Percentiles rank a stretch among this genome's conserved stretches.
Evolutionary conservation across 306 rosid genomes (phyloP).

Genomic region (Malus sylvestris): DNA sequence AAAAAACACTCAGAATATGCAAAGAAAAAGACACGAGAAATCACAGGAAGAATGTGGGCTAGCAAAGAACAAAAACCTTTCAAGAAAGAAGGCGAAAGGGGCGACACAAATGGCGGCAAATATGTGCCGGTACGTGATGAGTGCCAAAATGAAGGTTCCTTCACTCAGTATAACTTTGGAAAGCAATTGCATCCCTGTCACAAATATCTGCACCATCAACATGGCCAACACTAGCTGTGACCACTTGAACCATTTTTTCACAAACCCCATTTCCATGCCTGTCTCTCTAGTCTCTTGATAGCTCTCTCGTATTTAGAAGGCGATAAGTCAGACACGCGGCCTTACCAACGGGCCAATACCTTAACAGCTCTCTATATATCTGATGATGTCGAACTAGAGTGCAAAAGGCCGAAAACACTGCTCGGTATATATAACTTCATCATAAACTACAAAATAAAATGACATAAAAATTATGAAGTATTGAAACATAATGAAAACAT

Average conservation of each 20-base stretch:
- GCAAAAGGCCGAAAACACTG: no score
- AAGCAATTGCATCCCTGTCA: slow-evolving; percentile 47
- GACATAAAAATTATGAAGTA: no score
- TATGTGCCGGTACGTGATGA: slow-evolving; percentile 46
- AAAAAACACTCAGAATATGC: not conserved
- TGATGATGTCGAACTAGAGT: no score
- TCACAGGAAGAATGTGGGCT: not conserved
- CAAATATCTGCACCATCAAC: slow-evolving; percentile 45
- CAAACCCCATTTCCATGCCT: not conserved
- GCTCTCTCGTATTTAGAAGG: no score
- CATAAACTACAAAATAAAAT: no score
- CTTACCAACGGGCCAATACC: no score
- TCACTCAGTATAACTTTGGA: slow-evolving; percentile 34
- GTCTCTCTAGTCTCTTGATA: not conserved
- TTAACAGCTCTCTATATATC: no score
- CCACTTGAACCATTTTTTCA: slow-evolving; percentile 23
- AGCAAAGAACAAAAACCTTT: slow-evolving; percentile 27
- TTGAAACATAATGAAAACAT: no score
- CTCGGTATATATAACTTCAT: no score
- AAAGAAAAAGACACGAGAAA: not conserved
- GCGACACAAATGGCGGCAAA: slow-evolving; percentile 62
- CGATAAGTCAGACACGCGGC: no score
- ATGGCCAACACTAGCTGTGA: slow-evolving; percentile 35
- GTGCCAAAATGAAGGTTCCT: slow-evolving; percentile 57
- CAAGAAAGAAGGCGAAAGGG: slow-evolving; percentile 56